Conservation (phyloP, 1,284 basidiomycete genomes). For the Xerocomus nothofagi region DNA sequence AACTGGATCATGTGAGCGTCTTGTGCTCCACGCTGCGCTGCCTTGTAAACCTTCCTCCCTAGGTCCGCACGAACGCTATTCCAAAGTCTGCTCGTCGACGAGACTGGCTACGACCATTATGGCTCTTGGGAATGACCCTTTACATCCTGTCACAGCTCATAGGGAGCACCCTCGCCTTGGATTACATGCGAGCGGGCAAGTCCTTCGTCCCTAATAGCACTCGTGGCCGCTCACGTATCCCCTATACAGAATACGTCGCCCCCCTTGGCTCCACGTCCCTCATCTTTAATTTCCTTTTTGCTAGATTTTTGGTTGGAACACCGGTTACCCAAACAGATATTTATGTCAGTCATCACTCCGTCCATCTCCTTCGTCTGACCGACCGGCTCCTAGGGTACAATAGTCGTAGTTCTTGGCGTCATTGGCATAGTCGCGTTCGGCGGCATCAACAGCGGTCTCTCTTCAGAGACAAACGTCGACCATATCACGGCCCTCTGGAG, state of each 20-base stretch:
- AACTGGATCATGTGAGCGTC: conserved; percentile 74
- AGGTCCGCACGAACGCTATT: conserved; percentile 70
- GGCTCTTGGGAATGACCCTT: conserved; percentile 80
- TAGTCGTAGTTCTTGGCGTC: conserved; percentile 79
- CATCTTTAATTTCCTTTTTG: conserved; percentile 88
- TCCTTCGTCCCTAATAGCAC: not conserved
- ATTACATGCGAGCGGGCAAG: conserved; percentile 81
- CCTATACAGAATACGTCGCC: conserved; percentile 73
- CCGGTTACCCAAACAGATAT: conserved; percentile 81
- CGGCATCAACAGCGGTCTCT: conserved; percentile 76
- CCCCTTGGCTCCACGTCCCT: conserved; percentile 82
- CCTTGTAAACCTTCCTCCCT: conserved; percentile 5
- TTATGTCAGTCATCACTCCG: conserved; percentile 47
- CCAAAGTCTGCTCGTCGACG: conserved; percentile 67
- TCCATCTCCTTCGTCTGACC: not conserved
- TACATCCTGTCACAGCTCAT: conserved; percentile 85
- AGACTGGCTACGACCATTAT: conserved; percentile 77
- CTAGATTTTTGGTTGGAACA: conserved; percentile 77
- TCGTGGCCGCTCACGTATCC: conserved; percentile 28
- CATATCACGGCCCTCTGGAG: conserved; percentile 83
- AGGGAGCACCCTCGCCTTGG: conserved; percentile 81
- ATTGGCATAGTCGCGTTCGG: conserved; percentile 85
- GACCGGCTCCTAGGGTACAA: conserved; percentile 58
- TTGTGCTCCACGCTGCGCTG: not conserved
- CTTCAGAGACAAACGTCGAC: conserved; percentile 63